A percentile compares a stretch with the other conserved stretches of the same genome.
Conservation (phyloP, 306 rosid genomes). For the Cotoneaster glaucophyllus region DNA sequence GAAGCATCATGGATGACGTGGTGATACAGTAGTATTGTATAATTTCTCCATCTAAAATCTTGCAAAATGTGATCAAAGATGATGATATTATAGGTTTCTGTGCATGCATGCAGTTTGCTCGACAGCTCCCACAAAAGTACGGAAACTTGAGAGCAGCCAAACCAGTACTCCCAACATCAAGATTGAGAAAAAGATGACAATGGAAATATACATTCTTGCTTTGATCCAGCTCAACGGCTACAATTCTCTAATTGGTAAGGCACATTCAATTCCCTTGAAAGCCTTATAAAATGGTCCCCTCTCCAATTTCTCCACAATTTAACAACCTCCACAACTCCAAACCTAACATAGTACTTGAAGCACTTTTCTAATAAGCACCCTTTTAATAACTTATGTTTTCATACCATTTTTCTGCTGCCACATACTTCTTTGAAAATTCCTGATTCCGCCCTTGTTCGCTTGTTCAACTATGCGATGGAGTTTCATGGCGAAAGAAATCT, state of each 20-base stretch:
- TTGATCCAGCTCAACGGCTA: neutral
- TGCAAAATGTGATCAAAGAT: neutral
- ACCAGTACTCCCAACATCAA: neutral
- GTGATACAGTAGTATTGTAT: too few species aligned
- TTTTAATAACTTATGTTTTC: neutral
- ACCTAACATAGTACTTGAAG: neutral
- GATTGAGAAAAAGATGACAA: neutral
- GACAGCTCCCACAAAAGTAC: neutral
- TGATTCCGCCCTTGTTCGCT: neutral
- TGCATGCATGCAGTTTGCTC: neutral
- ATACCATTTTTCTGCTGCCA: neutral
- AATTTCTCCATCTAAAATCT: neutral
- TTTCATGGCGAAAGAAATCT: constrained; percentile 24
- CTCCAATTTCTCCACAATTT: neutral
- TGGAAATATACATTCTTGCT: neutral
- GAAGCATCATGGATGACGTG: too few species aligned
- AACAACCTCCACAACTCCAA: constrained; percentile 1
- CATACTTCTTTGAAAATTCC: neutral
- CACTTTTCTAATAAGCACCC: neutral
- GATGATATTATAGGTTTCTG: neutral
- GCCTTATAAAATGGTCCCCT: neutral
- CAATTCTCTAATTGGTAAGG: neutral
- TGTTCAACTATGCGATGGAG: constrained; percentile 17
- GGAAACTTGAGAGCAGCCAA: neutral
- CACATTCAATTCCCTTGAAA: neutral